Evolutionary conservation across 2,329 filamentous ascomycete species (phyloP).

Genomic region (Aaosphaeria pasadenensis): DNA sequence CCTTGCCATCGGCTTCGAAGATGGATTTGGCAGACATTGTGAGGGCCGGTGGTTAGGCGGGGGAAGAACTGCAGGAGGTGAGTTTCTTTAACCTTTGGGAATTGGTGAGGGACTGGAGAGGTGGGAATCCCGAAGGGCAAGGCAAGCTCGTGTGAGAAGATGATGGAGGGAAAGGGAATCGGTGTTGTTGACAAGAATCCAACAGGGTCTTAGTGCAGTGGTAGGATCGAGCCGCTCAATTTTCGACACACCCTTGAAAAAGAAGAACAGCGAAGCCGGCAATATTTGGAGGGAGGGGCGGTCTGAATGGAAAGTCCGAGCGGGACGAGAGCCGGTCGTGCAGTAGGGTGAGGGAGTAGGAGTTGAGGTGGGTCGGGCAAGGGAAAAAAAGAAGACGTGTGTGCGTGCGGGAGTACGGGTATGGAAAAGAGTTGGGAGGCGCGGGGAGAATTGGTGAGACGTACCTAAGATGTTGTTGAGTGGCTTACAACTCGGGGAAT

Average conservation of each 20-base stretch:
- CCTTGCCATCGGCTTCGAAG: slow-evolving; percentile 99
- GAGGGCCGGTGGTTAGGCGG: slow-evolving; percentile 15
- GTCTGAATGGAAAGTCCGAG: slow-evolving; percentile 15
- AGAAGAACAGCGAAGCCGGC: slow-evolving; percentile 8
- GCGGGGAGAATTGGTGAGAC: slow-evolving; percentile 16
- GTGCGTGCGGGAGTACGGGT: not conserved
- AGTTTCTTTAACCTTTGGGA: slow-evolving; percentile 8
- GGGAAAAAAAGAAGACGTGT: not conserved
- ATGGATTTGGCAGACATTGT: slow-evolving; percentile 96
- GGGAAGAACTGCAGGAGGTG: slow-evolving; percentile 12
- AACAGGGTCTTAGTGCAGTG: too few relatives aligned
- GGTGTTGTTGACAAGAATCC: not conserved
- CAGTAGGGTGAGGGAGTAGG: slow-evolving; percentile 13
- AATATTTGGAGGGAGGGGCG: slow-evolving; percentile 8
- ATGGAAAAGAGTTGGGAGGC: not conserved
- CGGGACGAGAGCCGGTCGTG: slow-evolving; percentile 10
- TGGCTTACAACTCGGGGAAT: not conserved
- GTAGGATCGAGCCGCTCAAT: too few relatives aligned
- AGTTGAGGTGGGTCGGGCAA: not conserved
- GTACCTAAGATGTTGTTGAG: slow-evolving; percentile 33
- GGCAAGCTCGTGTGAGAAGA: not conserved
- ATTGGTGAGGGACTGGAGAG: not conserved
- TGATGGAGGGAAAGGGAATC: not conserved
- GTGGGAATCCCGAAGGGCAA: not conserved
- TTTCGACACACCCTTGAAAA: not conserved